Base-by-base conservation (phyloP, 148 eudicot species). In the Euryodendron excelsum region DNA sequence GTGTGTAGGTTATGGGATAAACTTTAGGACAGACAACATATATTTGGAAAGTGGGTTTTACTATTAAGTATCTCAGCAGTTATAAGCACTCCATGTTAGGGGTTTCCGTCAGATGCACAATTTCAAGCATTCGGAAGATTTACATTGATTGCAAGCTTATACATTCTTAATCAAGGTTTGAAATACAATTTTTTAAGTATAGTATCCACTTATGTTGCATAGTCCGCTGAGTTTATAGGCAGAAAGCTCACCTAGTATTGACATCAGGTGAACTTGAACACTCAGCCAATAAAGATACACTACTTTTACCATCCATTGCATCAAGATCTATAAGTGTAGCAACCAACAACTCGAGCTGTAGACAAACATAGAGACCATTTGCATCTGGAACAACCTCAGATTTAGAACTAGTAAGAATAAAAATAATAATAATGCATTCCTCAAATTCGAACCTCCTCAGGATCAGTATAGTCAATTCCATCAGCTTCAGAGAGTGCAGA, bases 241-340 rank as follows among this genome's bases (percentile, higher is more conserved):
- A 25, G 61, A 80, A 63, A 71, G 39, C 79, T 28, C 85, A 95
- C 97, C 97, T 91, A 37, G 97, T 96, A 82, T 86, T 89, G 69
- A 84, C 98, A 84, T 96, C 93, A 48, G 99, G 98, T 72, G 99
- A 96, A 73, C 88, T 91, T 34, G 97, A 93, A 82, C 97, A 91
- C 82, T 96, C 98, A 0, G 94, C 98, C 84, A 93, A 87, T 68
- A 96, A 89, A 20, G 97, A 93, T 8, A 86, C 98, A 74, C 97
- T 96, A 39, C 97, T 90, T 93, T 96, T 96, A 75, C 99, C 91
- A 83, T 96, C 99, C 98, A 96, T 96, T 23, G 98, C 99, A 82
- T 93, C 99, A 59, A 96, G 97, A 89, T 96, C 99, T 75, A 93
- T 91, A 47, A 96, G 95, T 67, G 99, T 87, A 76, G 93, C 85